Evolutionary conservation across 1,284 basidiomycete genomes (phyloP).

Genomic region (Ustilago vetiveriae): DNA sequence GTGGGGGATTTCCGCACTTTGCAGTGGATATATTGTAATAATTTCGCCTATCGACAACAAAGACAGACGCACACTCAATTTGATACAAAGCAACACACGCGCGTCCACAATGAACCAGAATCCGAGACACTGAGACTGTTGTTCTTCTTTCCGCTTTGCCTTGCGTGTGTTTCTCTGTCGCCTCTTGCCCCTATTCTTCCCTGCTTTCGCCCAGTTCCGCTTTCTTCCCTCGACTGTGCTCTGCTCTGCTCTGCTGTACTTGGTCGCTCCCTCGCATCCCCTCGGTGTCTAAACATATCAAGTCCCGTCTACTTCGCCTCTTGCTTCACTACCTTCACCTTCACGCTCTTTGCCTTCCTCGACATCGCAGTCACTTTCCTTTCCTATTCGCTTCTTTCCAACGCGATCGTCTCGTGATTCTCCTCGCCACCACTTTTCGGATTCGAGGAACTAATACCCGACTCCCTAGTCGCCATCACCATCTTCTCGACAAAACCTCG

Average conservation of each 20-base stretch:
- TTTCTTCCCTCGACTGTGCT: no score
- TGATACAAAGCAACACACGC: neutral
- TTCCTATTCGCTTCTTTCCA: constrained; percentile 5
- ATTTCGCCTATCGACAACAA: no score
- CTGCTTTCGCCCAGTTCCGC: no score
- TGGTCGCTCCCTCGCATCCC: neutral
- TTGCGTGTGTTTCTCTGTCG: no score
- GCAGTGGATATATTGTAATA: no score
- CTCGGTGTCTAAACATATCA: neutral
- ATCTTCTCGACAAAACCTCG: neutral
- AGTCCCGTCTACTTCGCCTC: no score
- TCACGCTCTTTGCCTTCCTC: constrained; percentile 6
- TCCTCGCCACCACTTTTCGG: constrained; percentile 1
- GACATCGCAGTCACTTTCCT: constrained; percentile 1
- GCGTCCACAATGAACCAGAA: neutral
- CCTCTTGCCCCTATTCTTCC: constrained; percentile 2
- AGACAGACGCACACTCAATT: neutral
- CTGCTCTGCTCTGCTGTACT: neutral
- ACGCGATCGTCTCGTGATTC: neutral
- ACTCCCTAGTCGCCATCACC: constrained; percentile 2
- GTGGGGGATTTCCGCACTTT: no score
- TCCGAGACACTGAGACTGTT: neutral
- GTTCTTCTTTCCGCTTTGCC: neutral
- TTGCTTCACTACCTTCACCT: constrained; percentile 11
- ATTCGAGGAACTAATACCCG: constrained; percentile 5